Evolutionary conservation across 208 protist species (phyloP).

Genomic region (Plasmodiophora brassicae): DNA sequence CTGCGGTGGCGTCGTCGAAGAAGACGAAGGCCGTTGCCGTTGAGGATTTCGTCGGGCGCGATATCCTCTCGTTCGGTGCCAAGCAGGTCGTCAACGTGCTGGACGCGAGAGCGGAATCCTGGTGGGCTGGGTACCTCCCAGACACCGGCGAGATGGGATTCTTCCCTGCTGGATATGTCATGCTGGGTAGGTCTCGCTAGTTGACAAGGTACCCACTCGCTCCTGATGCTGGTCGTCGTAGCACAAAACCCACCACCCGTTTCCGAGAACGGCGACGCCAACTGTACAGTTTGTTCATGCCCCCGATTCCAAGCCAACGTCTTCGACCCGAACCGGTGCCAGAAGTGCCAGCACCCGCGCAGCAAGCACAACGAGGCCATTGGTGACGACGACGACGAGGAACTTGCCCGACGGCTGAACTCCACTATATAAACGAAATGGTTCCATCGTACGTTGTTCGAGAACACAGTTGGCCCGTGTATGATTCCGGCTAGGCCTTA

Average conservation of each 20-base stretch:
- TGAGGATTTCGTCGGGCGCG: too few relatives aligned
- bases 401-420: too few relatives aligned
- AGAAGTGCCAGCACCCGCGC: neutral
- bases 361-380: neutral
- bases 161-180: slow-evolving; percentile 17
- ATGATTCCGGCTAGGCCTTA: too few relatives aligned
- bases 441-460: too few relatives aligned
- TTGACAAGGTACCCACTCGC: too few relatives aligned
- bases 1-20: neutral
- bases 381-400: neutral
- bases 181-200: neutral
- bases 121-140: neutral
- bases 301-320: neutral
- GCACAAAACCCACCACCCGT: neutral
- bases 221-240: neutral
- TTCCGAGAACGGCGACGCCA: neutral
- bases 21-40: neutral
- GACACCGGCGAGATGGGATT: neutral
- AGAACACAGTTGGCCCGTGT: too few relatives aligned
- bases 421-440: too few relatives aligned
- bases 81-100: neutral
- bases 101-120: neutral
- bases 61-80: too few relatives aligned
- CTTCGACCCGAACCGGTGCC: neutral
- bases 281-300: neutral